These are phyloP conservation scores for Pythium periplocum DNA, from an alignment of 352 stramenopile species.

Conservation along the genomic window DNA sequence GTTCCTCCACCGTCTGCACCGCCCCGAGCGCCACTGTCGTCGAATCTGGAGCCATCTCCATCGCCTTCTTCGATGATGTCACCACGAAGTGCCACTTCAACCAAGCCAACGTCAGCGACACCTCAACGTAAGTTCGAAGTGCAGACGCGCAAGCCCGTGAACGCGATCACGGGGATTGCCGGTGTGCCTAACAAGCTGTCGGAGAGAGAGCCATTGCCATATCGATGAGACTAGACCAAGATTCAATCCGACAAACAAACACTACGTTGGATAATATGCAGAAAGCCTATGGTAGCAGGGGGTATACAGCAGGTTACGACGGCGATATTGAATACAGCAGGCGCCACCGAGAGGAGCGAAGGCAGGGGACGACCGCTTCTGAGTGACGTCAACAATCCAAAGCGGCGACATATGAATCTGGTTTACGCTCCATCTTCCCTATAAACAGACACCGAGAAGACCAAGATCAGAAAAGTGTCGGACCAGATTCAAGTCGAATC, in stretches of 20 bases:
- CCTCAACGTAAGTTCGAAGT: slow-evolving; percentile 44
- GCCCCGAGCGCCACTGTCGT: slow-evolving; percentile 12
- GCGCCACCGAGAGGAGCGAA: slow-evolving; percentile 2
- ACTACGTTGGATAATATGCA: too few relatives aligned
- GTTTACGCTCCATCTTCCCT: slow-evolving; percentile 23
- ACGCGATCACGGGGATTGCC: slow-evolving; percentile 24
- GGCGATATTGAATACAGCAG: too few relatives aligned
- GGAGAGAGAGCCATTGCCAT: slow-evolving; percentile 41
- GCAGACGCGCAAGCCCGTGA: slow-evolving; percentile 25
- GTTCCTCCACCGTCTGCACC: slow-evolving; percentile 18
- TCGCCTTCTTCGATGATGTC: neutral
- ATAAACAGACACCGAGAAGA: neutral
- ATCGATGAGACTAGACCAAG: slow-evolving; percentile 26
- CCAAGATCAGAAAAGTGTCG: neutral
- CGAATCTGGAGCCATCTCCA: neutral
- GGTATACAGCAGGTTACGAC: too few relatives aligned
- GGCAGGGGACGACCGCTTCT: neutral
- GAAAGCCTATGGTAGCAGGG: too few relatives aligned
- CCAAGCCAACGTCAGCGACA: neutral
- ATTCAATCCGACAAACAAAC: too few relatives aligned
- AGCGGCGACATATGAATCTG: too few relatives aligned
- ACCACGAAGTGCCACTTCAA: neutral
- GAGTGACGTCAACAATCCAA: too few relatives aligned
- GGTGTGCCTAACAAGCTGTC: slow-evolving; percentile 39
- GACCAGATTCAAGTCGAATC: neutral